Evolutionary conservation across 1,139 yeast genomes (phyloP).

Genomic region (Debaryomyces robertsiae): DNA sequence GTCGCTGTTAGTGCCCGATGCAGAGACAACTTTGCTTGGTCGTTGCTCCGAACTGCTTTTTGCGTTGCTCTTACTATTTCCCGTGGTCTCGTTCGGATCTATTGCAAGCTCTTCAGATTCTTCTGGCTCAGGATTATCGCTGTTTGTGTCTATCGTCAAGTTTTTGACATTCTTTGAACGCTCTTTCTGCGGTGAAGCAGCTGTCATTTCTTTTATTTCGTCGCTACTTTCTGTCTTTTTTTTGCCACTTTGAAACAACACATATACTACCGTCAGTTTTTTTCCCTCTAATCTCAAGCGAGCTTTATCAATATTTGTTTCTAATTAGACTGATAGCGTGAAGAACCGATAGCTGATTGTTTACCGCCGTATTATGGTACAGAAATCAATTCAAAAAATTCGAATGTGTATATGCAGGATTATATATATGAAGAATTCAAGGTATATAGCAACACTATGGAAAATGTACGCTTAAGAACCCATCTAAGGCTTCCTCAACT

Average conservation of each 20-base stretch:
- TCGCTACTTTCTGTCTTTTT: background rate
- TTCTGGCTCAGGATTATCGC: background rate
- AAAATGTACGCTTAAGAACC: too few relatives aligned
- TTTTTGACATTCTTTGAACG: conserved; percentile 13
- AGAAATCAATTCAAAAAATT: too few relatives aligned
- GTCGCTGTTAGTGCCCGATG: conserved; percentile 2
- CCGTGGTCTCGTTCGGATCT: background rate
- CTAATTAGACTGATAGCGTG: too few relatives aligned
- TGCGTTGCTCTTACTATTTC: background rate
- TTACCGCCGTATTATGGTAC: too few relatives aligned
- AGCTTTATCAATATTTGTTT: too few relatives aligned
- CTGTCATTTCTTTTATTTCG: background rate
- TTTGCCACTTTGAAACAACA: background rate
- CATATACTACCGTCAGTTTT: background rate
- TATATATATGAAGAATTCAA: background rate
- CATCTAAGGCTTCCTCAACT: conserved; percentile 19
- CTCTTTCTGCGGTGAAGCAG: conserved; percentile 8
- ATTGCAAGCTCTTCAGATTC: background rate
- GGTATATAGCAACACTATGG: too few relatives aligned
- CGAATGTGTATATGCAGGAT: background rate
- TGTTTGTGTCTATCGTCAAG: conserved; percentile 11
- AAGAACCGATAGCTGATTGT: too few relatives aligned
- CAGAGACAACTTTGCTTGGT: conserved; percentile 1
- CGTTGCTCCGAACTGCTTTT: background rate
- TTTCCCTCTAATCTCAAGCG: too few relatives aligned